Percentiles rank a stretch among this genome's conserved stretches.
Evolutionary conservation across 2,329 filamentous ascomycete species (phyloP).

Genomic region (Aspergillus caelatus): DNA sequence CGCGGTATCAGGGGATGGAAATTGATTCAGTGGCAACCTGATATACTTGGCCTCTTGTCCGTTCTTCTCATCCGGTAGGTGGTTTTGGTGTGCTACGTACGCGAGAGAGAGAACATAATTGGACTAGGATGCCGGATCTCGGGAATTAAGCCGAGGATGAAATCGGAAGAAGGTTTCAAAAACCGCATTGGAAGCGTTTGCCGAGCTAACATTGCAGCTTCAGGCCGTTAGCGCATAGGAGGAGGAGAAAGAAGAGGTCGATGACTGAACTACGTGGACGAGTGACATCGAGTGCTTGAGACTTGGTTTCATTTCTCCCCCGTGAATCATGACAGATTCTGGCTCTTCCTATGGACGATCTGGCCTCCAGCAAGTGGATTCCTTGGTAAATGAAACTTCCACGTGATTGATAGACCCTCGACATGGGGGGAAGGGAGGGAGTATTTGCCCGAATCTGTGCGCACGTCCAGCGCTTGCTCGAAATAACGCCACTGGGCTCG

Average conservation of each 20-base stretch:
- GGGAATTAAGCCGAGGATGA: background rate
- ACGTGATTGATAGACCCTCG: slow-evolving; percentile 2
- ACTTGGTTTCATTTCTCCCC: background rate
- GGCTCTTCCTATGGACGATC: background rate
- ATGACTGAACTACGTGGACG: too few species aligned
- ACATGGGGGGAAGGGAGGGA: too few species aligned
- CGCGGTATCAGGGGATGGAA: background rate
- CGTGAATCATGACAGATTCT: background rate
- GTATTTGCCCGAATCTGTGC: background rate
- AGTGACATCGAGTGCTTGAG: too few species aligned
- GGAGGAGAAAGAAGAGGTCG: too few species aligned
- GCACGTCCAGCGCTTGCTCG: background rate
- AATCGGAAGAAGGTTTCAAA: background rate
- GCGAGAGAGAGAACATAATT: background rate
- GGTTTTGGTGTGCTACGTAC: too few species aligned
- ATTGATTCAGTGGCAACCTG: background rate
- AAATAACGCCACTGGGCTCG: background rate
- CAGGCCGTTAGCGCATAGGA: too few species aligned
- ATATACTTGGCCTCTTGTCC: too few species aligned
- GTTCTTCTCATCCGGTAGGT: too few species aligned
- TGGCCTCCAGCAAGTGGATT: background rate
- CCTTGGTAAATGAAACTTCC: background rate
- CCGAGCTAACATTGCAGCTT: background rate
- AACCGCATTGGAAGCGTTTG: background rate
- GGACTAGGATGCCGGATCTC: background rate